Percentiles rank a stretch among this genome's conserved stretches.
phyloP scores from a whole-genome alignment of 495 filamentous ascomycete species.

The Chlorociboria aeruginascens region DNA sequence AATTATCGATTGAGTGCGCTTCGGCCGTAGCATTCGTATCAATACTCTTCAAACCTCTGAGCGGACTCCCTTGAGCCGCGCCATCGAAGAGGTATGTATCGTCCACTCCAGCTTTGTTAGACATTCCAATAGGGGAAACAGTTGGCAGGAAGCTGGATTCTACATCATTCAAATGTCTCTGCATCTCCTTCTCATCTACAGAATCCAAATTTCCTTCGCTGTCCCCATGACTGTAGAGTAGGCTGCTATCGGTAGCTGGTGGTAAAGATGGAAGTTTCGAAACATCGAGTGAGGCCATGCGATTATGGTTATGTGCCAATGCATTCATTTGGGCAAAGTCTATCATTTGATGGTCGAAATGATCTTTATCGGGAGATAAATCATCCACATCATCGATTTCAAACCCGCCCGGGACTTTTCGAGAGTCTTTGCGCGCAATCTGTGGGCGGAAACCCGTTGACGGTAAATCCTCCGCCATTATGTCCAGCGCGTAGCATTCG shows the following conservation, averaged over 20 bases:
- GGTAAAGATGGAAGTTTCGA: constrained; percentile 13
- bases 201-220: constrained; percentile 30
- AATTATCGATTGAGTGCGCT: background rate
- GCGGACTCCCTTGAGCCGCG: constrained; percentile 6
- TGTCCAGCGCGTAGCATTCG: constrained; percentile 15
- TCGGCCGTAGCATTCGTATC: background rate
- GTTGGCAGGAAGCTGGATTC: constrained; percentile 68
- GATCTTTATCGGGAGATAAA: constrained; percentile 14
- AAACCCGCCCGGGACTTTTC: constrained; percentile 17
- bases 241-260: constrained; percentile 14
- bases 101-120: constrained; percentile 29
- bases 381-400: constrained; percentile 11
- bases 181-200: constrained; percentile 53
- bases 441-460: constrained; percentile 6
- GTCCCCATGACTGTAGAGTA: constrained; percentile 8
- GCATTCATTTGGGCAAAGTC: constrained; percentile 9
- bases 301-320: constrained; percentile 1
- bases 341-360: background rate
- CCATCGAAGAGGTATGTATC: constrained; percentile 56
- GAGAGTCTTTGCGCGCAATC: constrained; percentile 14
- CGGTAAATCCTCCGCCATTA: constrained; percentile 14
- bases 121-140: constrained; percentile 26
- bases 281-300: constrained; percentile 13
- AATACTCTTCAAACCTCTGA: background rate
- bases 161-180: constrained; percentile 64